phyloP scores from a whole-genome alignment of 2,329 filamentous ascomycete species.

The Fusarium bulbicola region DNA sequence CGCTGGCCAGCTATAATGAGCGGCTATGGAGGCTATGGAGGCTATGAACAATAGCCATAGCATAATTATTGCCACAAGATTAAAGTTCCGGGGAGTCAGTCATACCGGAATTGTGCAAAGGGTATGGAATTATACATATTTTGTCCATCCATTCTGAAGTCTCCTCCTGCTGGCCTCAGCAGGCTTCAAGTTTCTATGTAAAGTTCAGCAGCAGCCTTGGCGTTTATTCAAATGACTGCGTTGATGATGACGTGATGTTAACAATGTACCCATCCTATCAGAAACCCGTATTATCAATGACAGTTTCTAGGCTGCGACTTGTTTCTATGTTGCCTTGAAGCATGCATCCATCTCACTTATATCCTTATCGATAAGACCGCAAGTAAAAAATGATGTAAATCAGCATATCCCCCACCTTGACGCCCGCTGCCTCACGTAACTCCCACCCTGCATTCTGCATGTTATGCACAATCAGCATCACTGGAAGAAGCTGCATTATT shows the following conservation, averaged over 20 bases:
- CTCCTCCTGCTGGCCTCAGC: background rate
- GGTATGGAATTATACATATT: background rate
- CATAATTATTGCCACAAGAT: background rate
- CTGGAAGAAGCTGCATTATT: background rate
- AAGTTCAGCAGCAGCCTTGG: background rate
- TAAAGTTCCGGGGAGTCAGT: background rate
- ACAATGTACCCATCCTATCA: background rate
- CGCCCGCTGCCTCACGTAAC: background rate
- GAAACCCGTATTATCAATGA: background rate
- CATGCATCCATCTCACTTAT: slow-evolving; percentile 8
- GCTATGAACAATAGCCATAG: background rate
- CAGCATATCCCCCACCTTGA: slow-evolving; percentile 34
- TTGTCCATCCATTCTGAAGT: background rate
- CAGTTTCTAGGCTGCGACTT: background rate
- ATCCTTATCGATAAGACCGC: slow-evolving; percentile 39
- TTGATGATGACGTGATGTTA: background rate
- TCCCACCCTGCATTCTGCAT: slow-evolving; percentile 16
- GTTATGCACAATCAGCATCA: slow-evolving; percentile 18
- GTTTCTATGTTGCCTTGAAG: slow-evolving; percentile 12
- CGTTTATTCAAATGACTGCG: background rate
- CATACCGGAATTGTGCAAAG: background rate
- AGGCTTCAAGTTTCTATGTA: background rate
- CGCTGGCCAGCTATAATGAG: background rate
- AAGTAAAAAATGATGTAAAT: slow-evolving; percentile 39
- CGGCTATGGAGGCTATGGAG: background rate